A percentile compares a stretch with the other conserved stretches of the same genome.
Evolutionary conservation across 345 rosid species (phyloP).

Genomic region (Citrus australasica): DNA sequence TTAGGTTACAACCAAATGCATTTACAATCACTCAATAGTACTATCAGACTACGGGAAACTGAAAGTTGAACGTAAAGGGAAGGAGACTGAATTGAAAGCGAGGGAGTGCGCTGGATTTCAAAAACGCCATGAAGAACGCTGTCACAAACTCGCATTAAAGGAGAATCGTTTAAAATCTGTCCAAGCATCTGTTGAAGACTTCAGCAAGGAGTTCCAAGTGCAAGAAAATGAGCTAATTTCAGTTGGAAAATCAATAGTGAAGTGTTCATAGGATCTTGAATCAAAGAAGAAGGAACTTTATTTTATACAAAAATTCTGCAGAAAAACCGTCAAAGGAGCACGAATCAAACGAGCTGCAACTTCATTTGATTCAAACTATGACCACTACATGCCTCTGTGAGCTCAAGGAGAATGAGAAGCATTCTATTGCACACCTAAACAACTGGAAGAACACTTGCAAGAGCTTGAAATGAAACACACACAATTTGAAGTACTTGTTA

Average conservation of each 20-base stretch:
- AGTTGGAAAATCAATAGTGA: slow-evolving; percentile 16
- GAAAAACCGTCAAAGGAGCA: background rate
- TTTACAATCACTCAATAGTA: too few species aligned
- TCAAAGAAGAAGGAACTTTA: slow-evolving; percentile 21
- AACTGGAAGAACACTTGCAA: slow-evolving; percentile 8
- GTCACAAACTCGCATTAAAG: background rate
- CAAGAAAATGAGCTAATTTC: slow-evolving; percentile 24
- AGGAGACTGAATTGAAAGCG: slow-evolving; percentile 11
- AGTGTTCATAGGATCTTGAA: slow-evolving; percentile 8
- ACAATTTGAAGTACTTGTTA: slow-evolving; percentile 5
- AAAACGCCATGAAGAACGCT: background rate
- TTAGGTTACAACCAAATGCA: too few species aligned
- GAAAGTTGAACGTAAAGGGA: too few species aligned
- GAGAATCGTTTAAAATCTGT: background rate
- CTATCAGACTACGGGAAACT: too few species aligned
- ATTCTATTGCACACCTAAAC: background rate
- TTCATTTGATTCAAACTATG: slow-evolving; percentile 8
- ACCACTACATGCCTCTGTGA: slow-evolving; percentile 12
- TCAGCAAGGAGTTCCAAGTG: background rate
- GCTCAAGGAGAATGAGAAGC: slow-evolving; percentile 22
- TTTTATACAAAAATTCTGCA: background rate
- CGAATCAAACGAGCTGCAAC: slow-evolving; percentile 24
- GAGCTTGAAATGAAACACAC: background rate
- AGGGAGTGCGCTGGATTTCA: background rate
- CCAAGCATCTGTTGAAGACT: background rate